These are phyloP conservation scores for Omphalotus guepiniiformis DNA, from an alignment of 768 basidiomycete species.

Conservation along the genomic window DNA sequence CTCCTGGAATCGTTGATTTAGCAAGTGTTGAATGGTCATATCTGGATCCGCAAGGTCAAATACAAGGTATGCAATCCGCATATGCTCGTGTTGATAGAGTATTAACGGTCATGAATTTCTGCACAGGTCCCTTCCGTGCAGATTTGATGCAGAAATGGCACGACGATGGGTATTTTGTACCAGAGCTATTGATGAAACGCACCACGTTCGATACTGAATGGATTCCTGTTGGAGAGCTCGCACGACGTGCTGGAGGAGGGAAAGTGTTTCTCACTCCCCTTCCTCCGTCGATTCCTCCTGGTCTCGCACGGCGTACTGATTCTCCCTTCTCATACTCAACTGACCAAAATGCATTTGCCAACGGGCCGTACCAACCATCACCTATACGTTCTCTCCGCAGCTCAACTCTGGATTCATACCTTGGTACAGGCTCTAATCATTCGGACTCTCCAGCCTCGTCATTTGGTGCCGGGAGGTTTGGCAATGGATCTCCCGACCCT, in stretches of 20 bases:
- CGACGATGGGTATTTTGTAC: slow-evolving; percentile 82
- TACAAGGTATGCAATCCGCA: slow-evolving; percentile 63
- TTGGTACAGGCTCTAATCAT: slow-evolving; percentile 47
- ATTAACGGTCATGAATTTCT: too few species aligned
- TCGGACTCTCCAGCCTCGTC: slow-evolving; percentile 75
- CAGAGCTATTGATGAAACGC: slow-evolving; percentile 81
- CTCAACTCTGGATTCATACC: slow-evolving; percentile 62
- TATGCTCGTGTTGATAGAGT: background rate
- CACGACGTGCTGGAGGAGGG: slow-evolving; percentile 43
- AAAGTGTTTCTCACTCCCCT: slow-evolving; percentile 63
- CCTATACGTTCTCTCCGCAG: slow-evolving; percentile 57
- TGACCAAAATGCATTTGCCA: slow-evolving; percentile 36
- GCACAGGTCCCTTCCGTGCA: slow-evolving; percentile 81
- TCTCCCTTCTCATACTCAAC: slow-evolving; percentile 33
- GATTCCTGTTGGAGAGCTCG: slow-evolving; percentile 59
- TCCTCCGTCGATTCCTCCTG: slow-evolving; percentile 45
- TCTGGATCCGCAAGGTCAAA: slow-evolving; percentile 84
- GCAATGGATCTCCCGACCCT: slow-evolving; percentile 69
- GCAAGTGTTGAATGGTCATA: slow-evolving; percentile 83
- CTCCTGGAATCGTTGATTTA: slow-evolving; percentile 49
- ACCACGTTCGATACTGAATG: slow-evolving; percentile 65
- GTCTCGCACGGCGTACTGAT: slow-evolving; percentile 45
- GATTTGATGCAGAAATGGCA: slow-evolving; percentile 94
- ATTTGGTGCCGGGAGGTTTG: slow-evolving; percentile 58
- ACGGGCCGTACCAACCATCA: slow-evolving; percentile 62